phyloP scores from a whole-genome alignment of 768 basidiomycete species.

The Lactarius psammicola region DNA sequence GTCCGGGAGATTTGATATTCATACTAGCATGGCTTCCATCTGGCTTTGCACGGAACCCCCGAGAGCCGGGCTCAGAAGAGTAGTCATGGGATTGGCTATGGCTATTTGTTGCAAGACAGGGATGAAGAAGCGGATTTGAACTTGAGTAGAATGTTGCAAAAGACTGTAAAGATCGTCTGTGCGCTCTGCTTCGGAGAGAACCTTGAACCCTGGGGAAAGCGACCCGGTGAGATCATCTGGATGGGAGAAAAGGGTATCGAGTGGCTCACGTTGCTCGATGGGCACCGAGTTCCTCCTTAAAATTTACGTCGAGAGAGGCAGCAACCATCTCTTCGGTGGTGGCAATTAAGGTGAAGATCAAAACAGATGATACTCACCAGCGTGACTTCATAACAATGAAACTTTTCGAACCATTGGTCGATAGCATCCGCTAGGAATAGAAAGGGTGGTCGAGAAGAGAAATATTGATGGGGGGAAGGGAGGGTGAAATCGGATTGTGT shows the following conservation, averaged over 20 bases:
- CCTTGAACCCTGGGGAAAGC: conserved; percentile 50
- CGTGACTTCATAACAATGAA: conserved; percentile 93
- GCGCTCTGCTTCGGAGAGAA: too few relatives aligned
- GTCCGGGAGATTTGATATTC: conserved; percentile 80
- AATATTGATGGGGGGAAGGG: too few relatives aligned
- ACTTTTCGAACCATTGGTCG: conserved; percentile 98
- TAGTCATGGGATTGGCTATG: conserved; percentile 79
- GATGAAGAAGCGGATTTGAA: conserved; percentile 63
- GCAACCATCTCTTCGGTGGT: conserved; percentile 91
- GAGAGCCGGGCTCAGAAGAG: conserved; percentile 87
- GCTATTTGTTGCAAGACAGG: conserved; percentile 29
- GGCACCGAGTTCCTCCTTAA: conserved; percentile 98
- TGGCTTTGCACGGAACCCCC: conserved; percentile 94
- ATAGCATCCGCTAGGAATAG: conserved; percentile 50
- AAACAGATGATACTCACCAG: conserved; percentile 61
- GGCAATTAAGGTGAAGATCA: too few relatives aligned
- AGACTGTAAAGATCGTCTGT: too few relatives aligned
- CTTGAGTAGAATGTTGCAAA: conserved; percentile 92
- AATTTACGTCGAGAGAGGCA: conserved; percentile 96
- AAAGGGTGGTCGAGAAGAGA: too few relatives aligned
- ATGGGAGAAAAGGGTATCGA: too few relatives aligned
- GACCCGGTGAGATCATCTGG: neutral
- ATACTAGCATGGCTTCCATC: conserved; percentile 88
- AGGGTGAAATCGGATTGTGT: too few relatives aligned
- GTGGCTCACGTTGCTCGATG: conserved; percentile 89